Base-by-base conservation (phyloP, 2,329 filamentous ascomycete species). In the Teratosphaeria epicoccoides region DNA sequence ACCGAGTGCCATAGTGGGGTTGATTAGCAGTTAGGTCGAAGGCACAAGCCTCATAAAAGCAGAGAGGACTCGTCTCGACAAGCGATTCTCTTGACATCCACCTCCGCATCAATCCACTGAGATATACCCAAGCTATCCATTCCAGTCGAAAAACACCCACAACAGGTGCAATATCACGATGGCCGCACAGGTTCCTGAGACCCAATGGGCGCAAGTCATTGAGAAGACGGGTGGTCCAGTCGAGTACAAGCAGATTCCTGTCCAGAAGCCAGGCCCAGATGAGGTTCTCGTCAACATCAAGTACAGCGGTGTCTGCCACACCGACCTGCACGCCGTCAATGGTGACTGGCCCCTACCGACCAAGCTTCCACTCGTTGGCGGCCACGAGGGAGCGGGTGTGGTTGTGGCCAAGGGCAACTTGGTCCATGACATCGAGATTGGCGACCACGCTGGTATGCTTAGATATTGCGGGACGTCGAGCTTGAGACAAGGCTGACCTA, bases 241-340 rank as follows among this genome's bases (percentile, higher is more conserved):
- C 63, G 71, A 80, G 55, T 88, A 85, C 78, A 89, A 88, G 75
- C 79, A 84, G 73, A 91, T 96, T 63, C 84, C 87, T 60, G 88
- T 95, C 49, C 77, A 77, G 57, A 80, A 83, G 69, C 90, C 90
- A 37, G 88, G 84, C 22, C 84, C 89, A 49, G 89, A 95, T 73
- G 87, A 96, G 73, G 87, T 95, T 60, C 85, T 96, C 59, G 76
- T 95, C 73, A 91, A 94, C 73, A 80, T 95, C 78, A 89, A 89
- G 71, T 95, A 81, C 77, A 87, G 85, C 24, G 88, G 88, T 67
- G 88, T 95, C 61, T 95, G 88, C 78, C 88, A 94, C 76, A 94
- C 88, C 29, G 88, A 94, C 69, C 77, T 84, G 1, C 80, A 84
- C 65, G 87, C 87, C 63, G 49, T 91, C 72, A 86, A 87, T 58